phyloP scores from a whole-genome alignment of 371 early-diverging fungal species.

The Mortierella sp. region DNA sequence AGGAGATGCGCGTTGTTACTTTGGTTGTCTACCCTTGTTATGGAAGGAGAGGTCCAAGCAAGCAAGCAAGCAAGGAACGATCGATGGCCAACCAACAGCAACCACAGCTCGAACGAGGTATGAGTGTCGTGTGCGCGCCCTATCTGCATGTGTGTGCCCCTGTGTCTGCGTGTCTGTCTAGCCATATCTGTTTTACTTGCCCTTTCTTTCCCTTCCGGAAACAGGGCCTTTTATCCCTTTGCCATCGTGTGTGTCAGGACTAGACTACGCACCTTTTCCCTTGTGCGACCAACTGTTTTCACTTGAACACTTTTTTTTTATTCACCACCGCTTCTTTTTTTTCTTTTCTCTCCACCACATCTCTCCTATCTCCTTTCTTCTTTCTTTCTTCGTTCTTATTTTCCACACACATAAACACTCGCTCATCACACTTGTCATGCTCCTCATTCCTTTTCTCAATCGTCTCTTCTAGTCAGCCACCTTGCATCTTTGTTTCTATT shows the following conservation, averaged over 20 bases:
- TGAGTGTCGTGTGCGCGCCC: too few relatives aligned
- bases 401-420: background rate
- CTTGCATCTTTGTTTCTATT: background rate
- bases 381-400: background rate
- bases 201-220: background rate
- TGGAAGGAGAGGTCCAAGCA: too few relatives aligned
- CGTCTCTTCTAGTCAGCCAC: background rate
- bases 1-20: too few relatives aligned
- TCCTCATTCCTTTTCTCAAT: slow-evolving; percentile 2
- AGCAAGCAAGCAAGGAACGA: too few relatives aligned
- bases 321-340: background rate
- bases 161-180: too few relatives aligned
- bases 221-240: slow-evolving; percentile 5
- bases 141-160: too few relatives aligned
- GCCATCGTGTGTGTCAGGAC: background rate
- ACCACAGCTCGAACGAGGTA: too few relatives aligned
- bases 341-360: background rate
- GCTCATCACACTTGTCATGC: background rate
- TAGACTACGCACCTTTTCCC: background rate
- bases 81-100: too few relatives aligned
- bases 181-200: background rate
- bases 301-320: background rate
- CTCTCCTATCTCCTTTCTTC: background rate
- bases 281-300: background rate
- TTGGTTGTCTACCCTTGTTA: too few relatives aligned